Evolutionary conservation across 345 rosid genomes (phyloP).

Genomic region (Clarkia xantiana): DNA sequence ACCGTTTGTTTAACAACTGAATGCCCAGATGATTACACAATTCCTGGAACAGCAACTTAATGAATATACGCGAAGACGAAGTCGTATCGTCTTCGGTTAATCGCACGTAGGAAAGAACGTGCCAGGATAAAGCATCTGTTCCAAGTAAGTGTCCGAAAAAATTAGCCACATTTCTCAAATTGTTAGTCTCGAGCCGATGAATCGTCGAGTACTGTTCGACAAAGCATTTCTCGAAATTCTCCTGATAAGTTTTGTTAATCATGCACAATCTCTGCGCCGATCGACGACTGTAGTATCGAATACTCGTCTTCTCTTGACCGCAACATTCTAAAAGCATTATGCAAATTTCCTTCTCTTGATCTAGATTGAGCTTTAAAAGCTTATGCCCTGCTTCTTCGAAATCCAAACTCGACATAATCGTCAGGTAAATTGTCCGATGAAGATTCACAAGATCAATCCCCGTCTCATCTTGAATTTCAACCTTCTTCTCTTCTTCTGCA

Average conservation of each 20-base stretch:
- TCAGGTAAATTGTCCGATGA: slow-evolving; percentile 85
- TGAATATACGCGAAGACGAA: slow-evolving; percentile 82
- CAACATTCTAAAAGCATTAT: slow-evolving; percentile 92
- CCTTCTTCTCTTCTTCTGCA: slow-evolving; percentile 60
- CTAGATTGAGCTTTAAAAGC: slow-evolving; percentile 77
- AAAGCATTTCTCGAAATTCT: slow-evolving; percentile 81
- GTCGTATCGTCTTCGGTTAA: slow-evolving; percentile 90
- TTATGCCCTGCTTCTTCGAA: slow-evolving; percentile 99
- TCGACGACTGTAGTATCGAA: slow-evolving; percentile 74
- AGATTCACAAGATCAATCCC: slow-evolving; percentile 91
- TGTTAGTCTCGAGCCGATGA: slow-evolving; percentile 83
- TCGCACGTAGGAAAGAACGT: slow-evolving; percentile 66
- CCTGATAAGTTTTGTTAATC: slow-evolving; percentile 81
- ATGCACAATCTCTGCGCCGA: slow-evolving; percentile 88
- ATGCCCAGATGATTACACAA: slow-evolving; percentile 83
- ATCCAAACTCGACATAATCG: slow-evolving; percentile 96
- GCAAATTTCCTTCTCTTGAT: slow-evolving; percentile 96
- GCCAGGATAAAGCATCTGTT: slow-evolving; percentile 92
- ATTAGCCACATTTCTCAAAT: slow-evolving; percentile 77
- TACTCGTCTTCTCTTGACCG: slow-evolving; percentile 88
- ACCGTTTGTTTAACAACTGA: slow-evolving; percentile 61
- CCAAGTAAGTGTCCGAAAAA: slow-evolving; percentile 94
- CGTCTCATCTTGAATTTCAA: slow-evolving; percentile 78
- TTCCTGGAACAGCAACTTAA: slow-evolving; percentile 96
- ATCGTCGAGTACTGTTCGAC: slow-evolving; percentile 93